Percentiles rank a stretch among this genome's conserved stretches.
Evolutionary conservation across 148 eudicot species (phyloP).

Genomic region (Dysphania ambrosioides): DNA sequence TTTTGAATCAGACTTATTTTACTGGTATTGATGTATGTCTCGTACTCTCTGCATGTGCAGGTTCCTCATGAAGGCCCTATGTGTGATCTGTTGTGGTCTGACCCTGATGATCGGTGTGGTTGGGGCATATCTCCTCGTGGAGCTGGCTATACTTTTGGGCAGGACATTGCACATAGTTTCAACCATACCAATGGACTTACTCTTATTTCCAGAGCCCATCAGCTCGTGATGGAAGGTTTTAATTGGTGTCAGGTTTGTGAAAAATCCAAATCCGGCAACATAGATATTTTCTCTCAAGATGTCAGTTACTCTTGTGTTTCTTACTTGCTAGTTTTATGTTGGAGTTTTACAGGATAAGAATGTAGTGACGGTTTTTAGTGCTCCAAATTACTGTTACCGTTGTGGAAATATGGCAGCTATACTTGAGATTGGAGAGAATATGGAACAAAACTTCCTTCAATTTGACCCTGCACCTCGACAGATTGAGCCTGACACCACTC

Average conservation of each 20-base stretch:
- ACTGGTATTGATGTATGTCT: background rate
- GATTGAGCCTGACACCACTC: constrained; percentile 83
- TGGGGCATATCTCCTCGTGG: constrained; percentile 99
- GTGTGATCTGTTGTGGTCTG: constrained; percentile 99
- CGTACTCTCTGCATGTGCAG: constrained; percentile 30
- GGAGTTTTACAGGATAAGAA: constrained; percentile 59
- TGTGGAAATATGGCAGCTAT: constrained; percentile 96
- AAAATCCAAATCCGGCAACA: background rate
- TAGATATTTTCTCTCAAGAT: background rate
- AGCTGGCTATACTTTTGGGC: constrained; percentile 96
- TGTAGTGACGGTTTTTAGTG: constrained; percentile 86
- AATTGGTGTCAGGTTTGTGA: constrained; percentile 90
- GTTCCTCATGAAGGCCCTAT: constrained; percentile 99
- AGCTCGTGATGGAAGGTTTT: constrained; percentile 97
- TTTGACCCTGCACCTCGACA: constrained; percentile 90
- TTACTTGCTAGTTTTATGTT: background rate
- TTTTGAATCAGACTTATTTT: background rate
- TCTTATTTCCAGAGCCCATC: constrained; percentile 91
- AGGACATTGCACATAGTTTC: constrained; percentile 77
- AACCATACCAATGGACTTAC: constrained; percentile 92
- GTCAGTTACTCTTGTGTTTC: background rate
- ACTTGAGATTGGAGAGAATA: constrained; percentile 83
- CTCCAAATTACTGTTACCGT: constrained; percentile 87
- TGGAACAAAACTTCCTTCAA: constrained; percentile 92
- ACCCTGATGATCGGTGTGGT: constrained; percentile 97